phyloP scores from a whole-genome alignment of 345 rosid genomes.

The Mallotus nudiflorus region DNA sequence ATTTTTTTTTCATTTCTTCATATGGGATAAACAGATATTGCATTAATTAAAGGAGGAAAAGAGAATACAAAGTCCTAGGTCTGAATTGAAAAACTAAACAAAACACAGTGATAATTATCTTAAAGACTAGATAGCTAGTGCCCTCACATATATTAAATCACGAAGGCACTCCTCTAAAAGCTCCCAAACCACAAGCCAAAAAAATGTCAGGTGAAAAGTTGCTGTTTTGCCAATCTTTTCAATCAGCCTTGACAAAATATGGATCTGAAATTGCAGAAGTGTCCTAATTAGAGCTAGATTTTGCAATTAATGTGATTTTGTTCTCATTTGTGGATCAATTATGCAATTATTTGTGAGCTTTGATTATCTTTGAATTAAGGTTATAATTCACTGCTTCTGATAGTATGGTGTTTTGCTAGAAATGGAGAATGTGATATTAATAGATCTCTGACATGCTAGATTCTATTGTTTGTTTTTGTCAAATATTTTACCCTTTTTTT shows the following conservation, averaged over 20 bases:
- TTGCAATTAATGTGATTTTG: neutral
- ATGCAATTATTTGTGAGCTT: neutral
- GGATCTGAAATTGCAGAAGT: neutral
- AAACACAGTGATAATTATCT: neutral
- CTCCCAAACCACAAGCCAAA: neutral
- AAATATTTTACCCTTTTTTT: too few species aligned
- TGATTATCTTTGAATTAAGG: neutral
- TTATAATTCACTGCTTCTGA: neutral
- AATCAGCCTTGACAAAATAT: neutral
- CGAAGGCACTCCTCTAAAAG: neutral
- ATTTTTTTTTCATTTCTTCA: neutral
- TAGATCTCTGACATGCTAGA: neutral
- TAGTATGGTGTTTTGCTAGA: neutral
- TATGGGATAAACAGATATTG: neutral
- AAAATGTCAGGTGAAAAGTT: neutral
- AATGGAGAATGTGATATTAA: constrained; percentile 1
- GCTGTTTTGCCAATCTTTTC: neutral
- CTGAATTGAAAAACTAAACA: neutral
- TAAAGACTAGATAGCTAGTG: neutral
- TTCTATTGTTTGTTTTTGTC: neutral
- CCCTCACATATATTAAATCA: neutral
- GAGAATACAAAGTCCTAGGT: neutral
- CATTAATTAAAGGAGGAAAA: neutral
- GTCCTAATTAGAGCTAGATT: neutral
- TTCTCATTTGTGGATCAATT: neutral